Evolutionary conservation across 1,284 basidiomycete genomes (phyloP), one percentile per base, ranked within the genome.

Genomic region (Sporisorium exsertum): DNA sequence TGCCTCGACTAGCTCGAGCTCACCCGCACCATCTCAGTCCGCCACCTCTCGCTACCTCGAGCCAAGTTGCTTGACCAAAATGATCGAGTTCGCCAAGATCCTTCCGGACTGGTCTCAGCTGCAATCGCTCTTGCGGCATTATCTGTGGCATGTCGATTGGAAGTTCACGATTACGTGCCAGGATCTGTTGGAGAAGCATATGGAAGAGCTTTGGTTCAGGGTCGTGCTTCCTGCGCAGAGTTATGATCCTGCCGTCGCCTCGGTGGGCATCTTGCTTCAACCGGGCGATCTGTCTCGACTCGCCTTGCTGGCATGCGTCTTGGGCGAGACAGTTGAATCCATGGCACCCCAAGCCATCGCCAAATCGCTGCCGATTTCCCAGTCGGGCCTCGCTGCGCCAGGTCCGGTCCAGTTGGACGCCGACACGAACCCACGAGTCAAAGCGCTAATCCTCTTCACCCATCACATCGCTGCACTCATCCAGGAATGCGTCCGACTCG

Each of bases 141-240:
- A 70, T 40, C 65, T 77, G 10, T 64, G 67, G 70, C 37, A 77
- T 26, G 67, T 77, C n/a, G 74, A 77, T 24, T 77, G 74, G 74
- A 73, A 70, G 55, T 70, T 77, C 29, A 53, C 67, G 53, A 59
- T 77, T 45, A 77, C 74, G n/a, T 22, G 49, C 4, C 74, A 77
- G 26, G 70, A 77, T 27, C 32, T 57, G 1, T 35, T 77, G 10
- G 66, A 77, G 24, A 42, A 32, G 13, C 59, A 67, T 6, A 65
- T 67, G 37, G 47, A 69, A 32, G 74, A 73, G 24, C 58, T 77
- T 7, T 73, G 58, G 45, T 29, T 53, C 35, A 58, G 67, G 15
- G 58, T 77, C 43, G 52, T 77, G 9, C 22, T 58, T 15, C 74
- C 70, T 15, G 58, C 59, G 18, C 58, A 67, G 54, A 26, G 43